Percentiles rank a stretch among this genome's conserved stretches.
Conservation (phyloP, 352 stramenopile species). For the Globisporangium parvum region DNA sequence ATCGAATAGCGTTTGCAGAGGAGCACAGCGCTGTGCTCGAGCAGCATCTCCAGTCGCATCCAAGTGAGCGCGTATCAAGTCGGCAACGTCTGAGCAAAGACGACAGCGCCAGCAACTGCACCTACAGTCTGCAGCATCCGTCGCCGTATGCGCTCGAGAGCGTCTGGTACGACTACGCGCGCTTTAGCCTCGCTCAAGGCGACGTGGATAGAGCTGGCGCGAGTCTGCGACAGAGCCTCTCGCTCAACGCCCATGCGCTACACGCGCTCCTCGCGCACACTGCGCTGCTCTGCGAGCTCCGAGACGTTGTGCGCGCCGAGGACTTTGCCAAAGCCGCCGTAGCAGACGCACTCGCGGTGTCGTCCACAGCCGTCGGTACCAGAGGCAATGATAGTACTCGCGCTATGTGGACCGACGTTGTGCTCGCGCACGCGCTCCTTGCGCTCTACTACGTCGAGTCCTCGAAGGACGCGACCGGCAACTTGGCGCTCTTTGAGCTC, state of each 20-base stretch:
- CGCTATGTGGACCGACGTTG: slow-evolving; percentile 10
- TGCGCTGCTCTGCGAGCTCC: slow-evolving; percentile 53
- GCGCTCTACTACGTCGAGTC: slow-evolving; percentile 52
- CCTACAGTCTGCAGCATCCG: slow-evolving; percentile 5
- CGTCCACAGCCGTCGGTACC: slow-evolving; percentile 9
- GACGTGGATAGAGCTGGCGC: slow-evolving; percentile 50
- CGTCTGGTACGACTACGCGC: slow-evolving; percentile 64
- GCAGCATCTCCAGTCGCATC: not conserved
- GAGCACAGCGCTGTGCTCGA: slow-evolving; percentile 15
- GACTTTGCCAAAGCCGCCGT: slow-evolving; percentile 39
- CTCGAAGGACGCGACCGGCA: slow-evolving; percentile 40
- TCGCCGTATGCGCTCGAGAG: slow-evolving; percentile 14
- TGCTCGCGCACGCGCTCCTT: slow-evolving; percentile 52
- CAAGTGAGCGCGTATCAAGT: not conserved
- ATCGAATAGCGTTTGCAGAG: slow-evolving; percentile 57
- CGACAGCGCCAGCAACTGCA: slow-evolving; percentile 2
- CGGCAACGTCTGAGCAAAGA: too few relatives aligned
- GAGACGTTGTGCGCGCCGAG: slow-evolving; percentile 39
- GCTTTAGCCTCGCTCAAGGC: slow-evolving; percentile 40
- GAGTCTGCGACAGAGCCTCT: slow-evolving; percentile 52
- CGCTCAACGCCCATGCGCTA: slow-evolving; percentile 34
- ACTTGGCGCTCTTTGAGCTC: slow-evolving; percentile 61
- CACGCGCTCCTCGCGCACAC: slow-evolving; percentile 41
- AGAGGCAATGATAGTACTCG: not conserved
- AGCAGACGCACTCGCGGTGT: slow-evolving; percentile 8